These are phyloP conservation scores for Penicillium sp. DNA, from an alignment of 2,329 filamentous ascomycete species.

Conservation along the genomic window DNA sequence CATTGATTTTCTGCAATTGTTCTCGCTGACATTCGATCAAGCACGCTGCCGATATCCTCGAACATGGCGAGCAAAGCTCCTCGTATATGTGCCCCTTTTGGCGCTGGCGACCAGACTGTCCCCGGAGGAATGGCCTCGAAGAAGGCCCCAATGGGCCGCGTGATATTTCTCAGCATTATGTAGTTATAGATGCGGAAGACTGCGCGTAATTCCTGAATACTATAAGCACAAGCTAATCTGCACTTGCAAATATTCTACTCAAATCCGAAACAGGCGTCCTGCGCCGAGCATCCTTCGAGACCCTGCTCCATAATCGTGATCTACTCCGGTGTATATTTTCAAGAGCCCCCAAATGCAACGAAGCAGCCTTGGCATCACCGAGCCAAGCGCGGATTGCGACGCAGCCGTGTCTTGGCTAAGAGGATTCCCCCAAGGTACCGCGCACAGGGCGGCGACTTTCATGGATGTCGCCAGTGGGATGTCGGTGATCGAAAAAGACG, in stretches of 20 bases:
- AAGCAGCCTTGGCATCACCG: constrained; percentile 3
- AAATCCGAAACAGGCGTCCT: no score
- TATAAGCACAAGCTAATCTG: background rate
- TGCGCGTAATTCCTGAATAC: background rate
- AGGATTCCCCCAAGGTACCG: constrained; percentile 1
- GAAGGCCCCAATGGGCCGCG: constrained; percentile 29
- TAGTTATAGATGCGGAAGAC: no score
- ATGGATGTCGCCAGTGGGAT: no score
- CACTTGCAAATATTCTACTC: no score
- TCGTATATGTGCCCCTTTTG: constrained; percentile 34
- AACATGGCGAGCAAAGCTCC: constrained; percentile 24
- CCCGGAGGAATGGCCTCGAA: constrained; percentile 31
- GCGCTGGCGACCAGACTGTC: constrained; percentile 29
- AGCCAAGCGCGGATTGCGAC: constrained; percentile 3
- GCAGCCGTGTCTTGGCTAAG: constrained; percentile 1
- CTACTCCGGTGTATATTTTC: no score
- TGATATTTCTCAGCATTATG: constrained; percentile 21
- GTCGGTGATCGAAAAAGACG: no score
- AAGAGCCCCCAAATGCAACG: constrained; percentile 4
- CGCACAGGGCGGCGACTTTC: background rate
- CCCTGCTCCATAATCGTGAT: no score
- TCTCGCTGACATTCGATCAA: constrained; percentile 14
- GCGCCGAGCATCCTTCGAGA: no score
- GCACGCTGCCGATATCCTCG: constrained; percentile 35
- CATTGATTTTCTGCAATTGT: background rate